Base-by-base conservation (phyloP, 768 basidiomycete genomes). In the Mrakia frigida region DNA sequence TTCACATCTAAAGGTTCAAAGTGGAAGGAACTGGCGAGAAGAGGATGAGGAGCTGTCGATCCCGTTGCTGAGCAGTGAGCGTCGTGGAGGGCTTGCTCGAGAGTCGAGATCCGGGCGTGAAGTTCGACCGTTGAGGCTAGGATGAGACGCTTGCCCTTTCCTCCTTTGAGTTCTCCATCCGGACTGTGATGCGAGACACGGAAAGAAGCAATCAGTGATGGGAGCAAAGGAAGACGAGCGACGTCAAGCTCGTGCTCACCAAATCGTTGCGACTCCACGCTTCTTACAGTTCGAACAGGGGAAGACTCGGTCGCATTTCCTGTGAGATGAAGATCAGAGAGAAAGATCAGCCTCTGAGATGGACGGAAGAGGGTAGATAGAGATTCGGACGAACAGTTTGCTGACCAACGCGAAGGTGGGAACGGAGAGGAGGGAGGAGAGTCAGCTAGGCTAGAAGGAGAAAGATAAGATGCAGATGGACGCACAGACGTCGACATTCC, bases 101-200 rank as follows among this genome's bases (percentile, higher is more conserved):
- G 71, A 2, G 70, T 71, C 25, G 71, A 73, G 60, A 77, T 77
- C 9, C 76, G 28, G 1, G 76, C 76, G 56, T 77, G 76, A 2
- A 77, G 65, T 23, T 73, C 63, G 14, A 63, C 65, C 3, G 76
- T 77, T 18, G 60, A 39, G 52, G 76, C 76, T 0, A 77, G 76
- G 37, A 77, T 77, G 35, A 77, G 76, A 13, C 76, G 76, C 50
- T 77, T 77, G 37, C 76, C 76, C 71, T 77, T 77, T 23, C 76
- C 76, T 35, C 76, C 76, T 25, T 77, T 77, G 52, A 77, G 76
- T 33, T 77, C 70, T 23, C 76, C 76, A n/a, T 63, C 53, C 3
- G 76, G 76, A 31, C 76, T 69, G 71, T 37, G 23, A 31, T n/a
- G n/a, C n/a, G n/a, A n/a, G n/a, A n/a, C n/a, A n/a, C n/a, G n/a